Conservation (phyloP, 73 alveolate genomes). For the Paramecium caudatum region DNA sequence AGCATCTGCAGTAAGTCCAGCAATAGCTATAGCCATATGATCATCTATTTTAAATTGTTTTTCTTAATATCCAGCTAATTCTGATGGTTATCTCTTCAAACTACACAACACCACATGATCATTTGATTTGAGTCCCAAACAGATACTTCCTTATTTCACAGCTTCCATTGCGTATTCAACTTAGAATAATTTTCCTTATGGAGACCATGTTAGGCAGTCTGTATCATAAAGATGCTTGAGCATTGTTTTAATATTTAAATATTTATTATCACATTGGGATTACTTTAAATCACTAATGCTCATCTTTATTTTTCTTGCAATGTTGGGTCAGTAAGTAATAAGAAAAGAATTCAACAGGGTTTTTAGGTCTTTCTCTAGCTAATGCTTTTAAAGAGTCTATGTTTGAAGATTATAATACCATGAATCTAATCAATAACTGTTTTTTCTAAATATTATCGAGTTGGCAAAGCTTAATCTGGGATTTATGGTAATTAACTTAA, state of each 20-base stretch:
- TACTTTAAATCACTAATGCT: not conserved
- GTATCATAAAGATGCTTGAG: slow-evolving; percentile 93
- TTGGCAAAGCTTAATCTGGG: slow-evolving; percentile 70
- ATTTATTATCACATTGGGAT: slow-evolving; percentile 55
- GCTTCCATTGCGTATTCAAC: slow-evolving; percentile 99
- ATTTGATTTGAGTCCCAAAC: slow-evolving; percentile 94
- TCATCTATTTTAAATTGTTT: slow-evolving; percentile 96
- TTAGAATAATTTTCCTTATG: slow-evolving; percentile 97
- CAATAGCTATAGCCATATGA: slow-evolving; percentile 97
- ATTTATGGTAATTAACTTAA: not conserved
- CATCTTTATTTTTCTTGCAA: slow-evolving; percentile 22
- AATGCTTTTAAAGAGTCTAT: slow-evolving; percentile 72
- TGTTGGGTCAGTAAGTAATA: slow-evolving; percentile 70
- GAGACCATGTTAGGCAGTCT: slow-evolving; percentile 97
- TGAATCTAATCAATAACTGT: slow-evolving; percentile 68
- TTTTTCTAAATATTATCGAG: slow-evolving; percentile 72
- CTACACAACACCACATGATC: slow-evolving; percentile 82
- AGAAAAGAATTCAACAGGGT: slow-evolving; percentile 76
- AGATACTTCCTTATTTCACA: slow-evolving; percentile 97
- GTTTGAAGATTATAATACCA: slow-evolving; percentile 1
- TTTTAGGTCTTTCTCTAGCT: slow-evolving; percentile 77
- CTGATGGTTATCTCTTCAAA: slow-evolving; percentile 91
- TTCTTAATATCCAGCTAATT: slow-evolving; percentile 92
- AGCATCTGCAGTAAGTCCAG: slow-evolving; percentile 99
- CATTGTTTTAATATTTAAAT: slow-evolving; percentile 82